Evolutionary conservation across 2,329 filamentous ascomycete genomes (phyloP).

Genomic region (Botrytis elliptica): DNA sequence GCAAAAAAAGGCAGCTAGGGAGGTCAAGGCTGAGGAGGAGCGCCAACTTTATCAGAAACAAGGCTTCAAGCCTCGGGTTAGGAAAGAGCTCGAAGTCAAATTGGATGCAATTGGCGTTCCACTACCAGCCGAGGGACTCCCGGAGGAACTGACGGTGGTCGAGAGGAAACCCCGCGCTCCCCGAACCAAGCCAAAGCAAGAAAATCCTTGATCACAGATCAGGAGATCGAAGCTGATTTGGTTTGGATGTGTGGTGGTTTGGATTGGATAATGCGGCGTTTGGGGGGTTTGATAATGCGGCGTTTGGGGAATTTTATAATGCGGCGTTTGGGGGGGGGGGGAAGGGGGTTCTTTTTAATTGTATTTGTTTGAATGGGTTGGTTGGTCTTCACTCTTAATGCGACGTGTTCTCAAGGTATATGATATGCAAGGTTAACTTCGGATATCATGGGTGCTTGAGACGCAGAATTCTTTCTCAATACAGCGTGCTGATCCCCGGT

Average conservation of each 20-base stretch:
- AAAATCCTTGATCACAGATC: background rate
- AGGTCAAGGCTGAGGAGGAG: background rate
- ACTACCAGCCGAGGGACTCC: background rate
- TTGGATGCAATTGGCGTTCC: background rate
- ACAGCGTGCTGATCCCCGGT: background rate
- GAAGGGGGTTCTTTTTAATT: background rate
- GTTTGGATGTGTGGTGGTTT: background rate
- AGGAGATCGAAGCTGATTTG: background rate
- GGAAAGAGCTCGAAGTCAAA: background rate
- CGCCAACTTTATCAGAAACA: background rate
- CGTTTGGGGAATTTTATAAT: background rate
- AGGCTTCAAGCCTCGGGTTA: background rate
- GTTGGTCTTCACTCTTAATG: background rate
- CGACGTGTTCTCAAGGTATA: background rate
- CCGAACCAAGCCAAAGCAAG: background rate
- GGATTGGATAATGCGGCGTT: background rate
- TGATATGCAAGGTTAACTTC: background rate
- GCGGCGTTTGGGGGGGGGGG: background rate
- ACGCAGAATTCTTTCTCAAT: background rate
- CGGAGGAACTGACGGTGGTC: background rate
- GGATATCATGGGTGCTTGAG: background rate
- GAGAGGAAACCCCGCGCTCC: background rate
- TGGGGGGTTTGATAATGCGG: background rate
- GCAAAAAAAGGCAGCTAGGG: background rate
- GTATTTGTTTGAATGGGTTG: background rate